Evolutionary conservation across 2,329 filamentous ascomycete species (phyloP), one percentile per base, ranked within the genome.

Genomic region (Paracoccidioides lutzii): DNA sequence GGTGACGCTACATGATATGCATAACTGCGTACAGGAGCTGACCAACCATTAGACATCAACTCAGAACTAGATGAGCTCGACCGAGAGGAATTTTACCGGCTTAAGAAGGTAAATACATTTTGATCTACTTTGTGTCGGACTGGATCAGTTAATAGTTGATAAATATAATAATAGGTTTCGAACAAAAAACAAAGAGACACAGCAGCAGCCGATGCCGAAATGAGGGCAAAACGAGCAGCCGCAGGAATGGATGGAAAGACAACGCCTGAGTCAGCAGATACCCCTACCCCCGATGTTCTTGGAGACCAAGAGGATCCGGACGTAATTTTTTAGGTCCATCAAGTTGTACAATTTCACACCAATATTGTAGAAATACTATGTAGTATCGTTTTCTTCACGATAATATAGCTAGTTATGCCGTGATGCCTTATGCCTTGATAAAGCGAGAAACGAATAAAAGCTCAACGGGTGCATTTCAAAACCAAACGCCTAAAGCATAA

Each of bases 31-130:
- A 41, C 42, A 37, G 55, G 49, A 60, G 22, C 56, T 62, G 53
- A 61, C 52, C 43, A 51, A 58, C 54, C 58, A 41, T 38, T 57
- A 86, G 83, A 97, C 68, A 97, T 97, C 79, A 97, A 97, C 75
- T 95, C 91, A 0, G 93, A 98, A 71, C 81, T 98, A 14, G 93
- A 98, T 68, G 93, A 98, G 74, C 78, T 98, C 52, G 94, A 97
- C 73, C 83, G 93, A 77, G 93, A 97, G 71, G 93, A 98, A 70
- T 98, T 98, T 71, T 98, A 96, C 74, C 81, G 93, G 62, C 74
- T 98, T 68, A 98, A 98, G 76, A 98, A 98, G 78, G 79, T 69
- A 64, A 55, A 45, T 40, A n/a, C 12, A 8, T 35, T 38, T 43
- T 40, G 44, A 32, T 32, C 15, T 8, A 15, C 9, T 38, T 14